Conservation (phyloP, 2,329 filamentous ascomycete genomes). For the Epichloe gansuensis region DNA sequence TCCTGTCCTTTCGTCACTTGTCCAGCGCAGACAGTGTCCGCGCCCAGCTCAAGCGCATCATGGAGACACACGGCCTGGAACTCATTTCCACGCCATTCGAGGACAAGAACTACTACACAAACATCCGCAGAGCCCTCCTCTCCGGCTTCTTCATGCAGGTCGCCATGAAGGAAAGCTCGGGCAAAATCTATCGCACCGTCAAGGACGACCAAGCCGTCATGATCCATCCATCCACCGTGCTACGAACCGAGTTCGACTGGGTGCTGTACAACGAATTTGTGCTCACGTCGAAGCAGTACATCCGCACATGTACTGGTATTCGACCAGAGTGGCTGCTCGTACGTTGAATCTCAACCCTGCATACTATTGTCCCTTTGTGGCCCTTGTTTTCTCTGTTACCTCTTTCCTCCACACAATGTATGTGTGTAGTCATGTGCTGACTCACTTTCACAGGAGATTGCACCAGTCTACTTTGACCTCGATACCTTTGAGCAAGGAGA, state of each 20-base stretch:
- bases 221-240: constrained; percentile 83
- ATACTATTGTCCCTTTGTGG: not conserved
- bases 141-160: constrained; percentile 99
- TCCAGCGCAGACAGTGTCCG: constrained; percentile 92
- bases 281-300: constrained; percentile 94
- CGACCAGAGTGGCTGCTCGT: constrained; percentile 90
- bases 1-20: constrained; percentile 76
- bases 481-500: constrained; percentile 74
- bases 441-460: constrained; percentile 60
- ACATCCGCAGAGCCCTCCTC: constrained; percentile 84
- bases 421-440: not conserved
- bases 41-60: constrained; percentile 81
- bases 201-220: constrained; percentile 94
- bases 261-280: constrained; percentile 98
- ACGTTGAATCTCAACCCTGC: constrained; percentile 20
- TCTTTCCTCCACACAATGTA: constrained; percentile 1
- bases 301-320: constrained; percentile 82
- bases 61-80: constrained; percentile 83
- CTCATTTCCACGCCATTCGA: constrained; percentile 82
- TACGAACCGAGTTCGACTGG: constrained; percentile 86
- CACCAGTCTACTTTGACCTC: constrained; percentile 84
- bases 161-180: constrained; percentile 77
- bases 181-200: constrained; percentile 87
- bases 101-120: constrained; percentile 95
- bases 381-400: not conserved